Evolutionary conservation across 2,329 filamentous ascomycete species (phyloP).

Genomic region (Aspergillus quadrilineatus): DNA sequence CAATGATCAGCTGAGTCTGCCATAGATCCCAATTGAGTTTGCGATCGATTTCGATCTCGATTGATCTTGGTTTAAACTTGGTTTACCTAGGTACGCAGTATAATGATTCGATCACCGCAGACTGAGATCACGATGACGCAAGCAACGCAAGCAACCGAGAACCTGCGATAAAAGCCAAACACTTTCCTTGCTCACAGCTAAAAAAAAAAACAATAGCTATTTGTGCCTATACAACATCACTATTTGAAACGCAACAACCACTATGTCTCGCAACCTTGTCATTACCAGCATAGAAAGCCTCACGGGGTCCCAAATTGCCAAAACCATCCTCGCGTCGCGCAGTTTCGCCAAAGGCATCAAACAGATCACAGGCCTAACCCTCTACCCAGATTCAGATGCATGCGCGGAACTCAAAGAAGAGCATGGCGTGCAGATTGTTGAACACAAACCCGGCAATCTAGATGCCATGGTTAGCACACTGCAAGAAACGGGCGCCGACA

Average conservation of each 20-base stretch:
- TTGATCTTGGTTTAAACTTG: too few relatives aligned
- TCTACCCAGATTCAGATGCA: constrained; percentile 40
- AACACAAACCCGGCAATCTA: constrained; percentile 44
- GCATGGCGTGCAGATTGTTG: constrained; percentile 46
- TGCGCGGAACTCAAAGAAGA: constrained; percentile 43
- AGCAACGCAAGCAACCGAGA: neutral
- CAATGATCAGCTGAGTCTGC: too few relatives aligned
- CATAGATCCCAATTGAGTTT: too few relatives aligned
- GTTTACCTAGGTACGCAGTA: neutral
- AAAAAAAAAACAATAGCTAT: neutral
- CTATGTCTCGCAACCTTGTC: constrained; percentile 1
- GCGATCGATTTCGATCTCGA: too few relatives aligned
- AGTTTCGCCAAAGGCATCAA: constrained; percentile 46
- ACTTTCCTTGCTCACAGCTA: neutral
- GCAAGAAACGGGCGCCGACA: constrained; percentile 47
- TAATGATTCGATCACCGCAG: too few relatives aligned
- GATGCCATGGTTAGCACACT: constrained; percentile 42
- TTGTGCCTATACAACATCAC: neutral
- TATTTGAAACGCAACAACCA: neutral
- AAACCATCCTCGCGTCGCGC: constrained; percentile 34
- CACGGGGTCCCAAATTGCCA: constrained; percentile 5
- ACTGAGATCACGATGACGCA: neutral
- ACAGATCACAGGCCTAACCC: constrained; percentile 43
- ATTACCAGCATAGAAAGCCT: constrained; percentile 6
- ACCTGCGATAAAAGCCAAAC: too few relatives aligned